These are phyloP conservation scores for Nepenthes alata DNA, from an alignment of 179 eudicot species.

Conservation along the genomic window DNA sequence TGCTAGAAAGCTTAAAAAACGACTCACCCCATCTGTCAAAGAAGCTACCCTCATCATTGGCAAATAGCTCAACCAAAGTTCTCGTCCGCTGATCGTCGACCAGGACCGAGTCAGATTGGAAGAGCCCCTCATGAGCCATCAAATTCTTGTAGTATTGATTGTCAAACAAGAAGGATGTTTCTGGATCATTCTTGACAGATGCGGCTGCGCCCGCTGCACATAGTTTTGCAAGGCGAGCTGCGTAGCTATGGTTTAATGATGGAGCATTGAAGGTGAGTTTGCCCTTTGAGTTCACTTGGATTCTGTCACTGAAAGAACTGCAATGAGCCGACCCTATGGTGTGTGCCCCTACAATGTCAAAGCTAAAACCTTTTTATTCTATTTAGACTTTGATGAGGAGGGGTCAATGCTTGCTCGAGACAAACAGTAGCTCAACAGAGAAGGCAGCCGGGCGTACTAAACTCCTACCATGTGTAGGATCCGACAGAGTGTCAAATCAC, in stretches of 20 bases:
- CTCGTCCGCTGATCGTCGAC: constrained; percentile 27
- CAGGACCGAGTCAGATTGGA: constrained; percentile 32
- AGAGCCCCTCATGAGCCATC: constrained; percentile 24
- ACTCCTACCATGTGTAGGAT: too few species aligned
- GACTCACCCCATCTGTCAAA: constrained; percentile 22
- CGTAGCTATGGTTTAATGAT: constrained; percentile 20
- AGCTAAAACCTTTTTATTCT: background rate
- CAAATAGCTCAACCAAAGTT: constrained; percentile 25
- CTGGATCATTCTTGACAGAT: constrained; percentile 28
- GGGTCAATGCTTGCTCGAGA: too few species aligned
- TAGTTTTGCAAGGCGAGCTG: constrained; percentile 20
- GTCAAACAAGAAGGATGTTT: constrained; percentile 30
- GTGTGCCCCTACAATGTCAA: constrained; percentile 26
- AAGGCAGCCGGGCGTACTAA: too few species aligned
- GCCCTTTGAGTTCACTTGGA: constrained; percentile 23
- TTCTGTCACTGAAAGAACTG: constrained; percentile 21
- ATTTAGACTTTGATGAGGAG: background rate
- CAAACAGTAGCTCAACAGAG: too few species aligned
- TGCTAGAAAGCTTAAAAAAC: constrained; percentile 24
- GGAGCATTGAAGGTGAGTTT: constrained; percentile 22
- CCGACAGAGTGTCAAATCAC: too few species aligned
- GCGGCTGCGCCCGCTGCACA: constrained; percentile 21
- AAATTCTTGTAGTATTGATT: constrained; percentile 40
- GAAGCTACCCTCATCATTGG: constrained; percentile 19
- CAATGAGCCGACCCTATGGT: constrained; percentile 38